Conservation (phyloP, 2,329 filamentous ascomycete genomes). For the Colletotrichum paranaense region DNA sequence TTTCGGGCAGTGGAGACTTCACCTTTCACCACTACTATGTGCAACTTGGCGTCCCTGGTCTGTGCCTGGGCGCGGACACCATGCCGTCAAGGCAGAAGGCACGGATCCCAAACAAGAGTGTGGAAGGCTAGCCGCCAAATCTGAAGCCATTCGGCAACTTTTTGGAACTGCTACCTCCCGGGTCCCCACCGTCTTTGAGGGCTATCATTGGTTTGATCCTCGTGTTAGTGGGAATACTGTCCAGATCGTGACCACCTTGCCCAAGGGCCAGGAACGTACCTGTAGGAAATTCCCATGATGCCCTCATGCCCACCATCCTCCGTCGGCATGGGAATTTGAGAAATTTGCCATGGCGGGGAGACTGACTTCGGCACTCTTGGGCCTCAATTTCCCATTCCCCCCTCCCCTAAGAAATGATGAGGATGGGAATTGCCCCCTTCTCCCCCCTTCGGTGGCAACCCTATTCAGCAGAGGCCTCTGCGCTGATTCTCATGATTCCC, state of each 20-base stretch:
- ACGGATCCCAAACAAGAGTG: background rate
- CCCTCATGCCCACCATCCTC: constrained; percentile 1
- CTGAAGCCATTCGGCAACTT: constrained; percentile 27
- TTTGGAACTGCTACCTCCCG: background rate
- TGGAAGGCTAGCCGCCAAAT: background rate
- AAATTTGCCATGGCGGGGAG: constrained; percentile 26
- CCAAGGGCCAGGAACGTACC: background rate
- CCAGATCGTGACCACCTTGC: constrained; percentile 16
- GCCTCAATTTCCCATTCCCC: constrained; percentile 32
- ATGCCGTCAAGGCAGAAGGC: background rate
- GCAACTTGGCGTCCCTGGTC: background rate
- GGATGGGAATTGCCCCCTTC: constrained; percentile 14
- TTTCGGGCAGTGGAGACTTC: too few species aligned
- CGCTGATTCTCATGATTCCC: background rate
- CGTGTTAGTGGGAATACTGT: constrained; percentile 4
- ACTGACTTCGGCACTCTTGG: constrained; percentile 23
- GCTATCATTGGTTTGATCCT: constrained; percentile 30
- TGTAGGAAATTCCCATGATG: background rate
- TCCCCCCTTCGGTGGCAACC: background rate
- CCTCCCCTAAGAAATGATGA: background rate
- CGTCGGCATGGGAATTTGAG: constrained; percentile 28
- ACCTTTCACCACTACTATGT: too few species aligned
- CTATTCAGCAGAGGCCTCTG: constrained; percentile 5
- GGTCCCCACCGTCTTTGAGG: background rate
- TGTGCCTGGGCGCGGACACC: background rate